Evolutionary conservation across 768 basidiomycete genomes (phyloP), one percentile per base, ranked within the genome.

Genomic region (Heimioporus sp.): DNA sequence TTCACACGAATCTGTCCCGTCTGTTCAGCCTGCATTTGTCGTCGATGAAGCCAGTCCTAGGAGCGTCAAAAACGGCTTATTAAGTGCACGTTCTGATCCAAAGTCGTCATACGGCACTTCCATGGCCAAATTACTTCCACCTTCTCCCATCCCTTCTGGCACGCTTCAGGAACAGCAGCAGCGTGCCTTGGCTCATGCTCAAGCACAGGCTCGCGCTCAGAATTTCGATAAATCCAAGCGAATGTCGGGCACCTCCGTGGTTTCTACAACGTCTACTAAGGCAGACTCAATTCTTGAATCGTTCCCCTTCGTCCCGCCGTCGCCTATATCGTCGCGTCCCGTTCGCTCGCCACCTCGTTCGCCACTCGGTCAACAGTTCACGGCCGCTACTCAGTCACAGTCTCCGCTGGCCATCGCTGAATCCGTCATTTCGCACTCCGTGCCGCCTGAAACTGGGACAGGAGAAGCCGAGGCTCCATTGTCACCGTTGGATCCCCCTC

Each of bases 221-320:
- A 81, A 76, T 41, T 61, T 75, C 46, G 76, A 76, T 44, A 72
- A 65, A 56, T 52, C 59, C 24, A 76, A 78, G 55, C 74, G 82
- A 48, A 76, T 81, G 55, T 86, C 89, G 6, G 80, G 78, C 51
- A 81, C 82, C 6, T 90, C 87, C 30, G 80, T 82, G 43, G 68
- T 85, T 51, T 86, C 85, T 31, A 81, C 81, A 12, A 73, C 86
- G 13, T 87, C 87, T 10, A 86, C 86, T 3, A 80, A 80, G 44
- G 87, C 89, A 24, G 90, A 92, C 64, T 92, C 90, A 4, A 90
- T 92, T 58, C 76, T 92, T 24, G 90, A 91, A 68, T 85, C 82
- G 13, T 93, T 93, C 76, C 89, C 88, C 34, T 92, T 93, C 65
- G 90, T 93, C 10, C 91, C 91, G 20, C 91, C 91, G 1, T 91